Evolutionary conservation across 2,329 filamentous ascomycete species (phyloP), one percentile per base, ranked within the genome.

Genomic region (Pseudogymnoascus sp.): DNA sequence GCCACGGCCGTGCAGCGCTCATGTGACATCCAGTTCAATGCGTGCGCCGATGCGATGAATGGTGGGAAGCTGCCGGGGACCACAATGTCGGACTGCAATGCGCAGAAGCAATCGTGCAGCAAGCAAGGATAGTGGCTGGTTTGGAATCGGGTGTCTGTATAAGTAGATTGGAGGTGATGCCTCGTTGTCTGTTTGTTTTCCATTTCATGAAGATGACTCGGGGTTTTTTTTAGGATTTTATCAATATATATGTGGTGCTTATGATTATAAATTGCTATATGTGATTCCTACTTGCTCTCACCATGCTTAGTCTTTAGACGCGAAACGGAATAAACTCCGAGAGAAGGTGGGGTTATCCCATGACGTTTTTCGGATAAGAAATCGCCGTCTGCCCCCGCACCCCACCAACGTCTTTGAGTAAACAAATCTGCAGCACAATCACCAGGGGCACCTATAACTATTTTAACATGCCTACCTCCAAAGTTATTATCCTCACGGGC

Each of bases 401-500:
- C 59, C 59, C 34, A 23, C 59, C 59, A 40, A 21, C 16, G n/a
- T 40, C 34, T 16, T 60, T 25, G 37, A 21, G 12, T 60, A 60
- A 37, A 60, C 59, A 60, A 60, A 37, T 42, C 18, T n/a, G 18
- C 10, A 28, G 23, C 59, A 23, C 18, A 23, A 18, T 40, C 31
- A 60, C 12, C 46, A 31, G 14, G 8, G n/a, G 46, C 18, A 8
- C 18, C 46, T 31, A 18, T 34, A 56, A 5, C 25, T 18, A 10
- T 12, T 56, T 56, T 18, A 65, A 61, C 16, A 74, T 66, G 63
- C 81, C 83, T 77, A 61, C 78, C n/a, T 74, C 82, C 6, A 89
- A 90, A 73, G 86, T 84, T 21, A 84, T 92, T 71, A 86, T 92
- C 65, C 78, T 93, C 36, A 88, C 85, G 2, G 85, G 85, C 31